A percentile compares a stretch with the other conserved stretches of the same genome.
Conservation (phyloP, 306 rosid genomes). For the Cicer bijugum region DNA sequence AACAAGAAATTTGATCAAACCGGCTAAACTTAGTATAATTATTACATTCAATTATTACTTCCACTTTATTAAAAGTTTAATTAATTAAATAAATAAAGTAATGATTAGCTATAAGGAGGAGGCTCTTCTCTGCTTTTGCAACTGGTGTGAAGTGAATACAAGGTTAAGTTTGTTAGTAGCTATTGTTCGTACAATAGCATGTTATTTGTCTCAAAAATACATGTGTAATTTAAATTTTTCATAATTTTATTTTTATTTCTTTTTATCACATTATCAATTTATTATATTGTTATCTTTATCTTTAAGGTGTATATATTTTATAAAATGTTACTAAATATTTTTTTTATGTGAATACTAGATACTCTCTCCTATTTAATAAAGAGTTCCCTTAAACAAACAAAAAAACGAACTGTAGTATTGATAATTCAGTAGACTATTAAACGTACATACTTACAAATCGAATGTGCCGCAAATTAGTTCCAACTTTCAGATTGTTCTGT, state of each 20-base stretch:
- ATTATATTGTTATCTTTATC: too few relatives aligned
- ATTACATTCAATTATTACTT: conserved; percentile 45
- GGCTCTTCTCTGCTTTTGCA: too few relatives aligned
- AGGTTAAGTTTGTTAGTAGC: too few relatives aligned
- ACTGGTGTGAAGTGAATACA: too few relatives aligned
- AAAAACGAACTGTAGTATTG: conserved; percentile 22
- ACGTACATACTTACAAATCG: conserved; percentile 14
- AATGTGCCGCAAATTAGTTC: conserved; percentile 25
- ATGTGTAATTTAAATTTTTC: too few relatives aligned
- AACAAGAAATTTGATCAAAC: conserved; percentile 25
- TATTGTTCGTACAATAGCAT: too few relatives aligned
- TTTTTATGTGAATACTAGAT: too few relatives aligned
- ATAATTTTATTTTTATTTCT: too few relatives aligned
- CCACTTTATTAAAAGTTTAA: conserved; percentile 27
- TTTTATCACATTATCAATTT: too few relatives aligned
- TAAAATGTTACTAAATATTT: too few relatives aligned
- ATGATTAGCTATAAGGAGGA: background rate
- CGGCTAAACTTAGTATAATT: conserved; percentile 34
- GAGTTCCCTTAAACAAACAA: conserved; percentile 53
- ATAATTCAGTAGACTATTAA: conserved; percentile 9
- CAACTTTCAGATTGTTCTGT: conserved; percentile 55
- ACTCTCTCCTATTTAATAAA: background rate
- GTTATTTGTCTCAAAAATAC: too few relatives aligned
- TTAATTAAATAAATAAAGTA: conserved; percentile 6
- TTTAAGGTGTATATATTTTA: too few relatives aligned